A percentile compares a stretch with the other conserved stretches of the same genome.
These are phyloP conservation scores for Tremella yokohamensis DNA, from an alignment of 768 basidiomycete species.

Conservation along the genomic window DNA sequence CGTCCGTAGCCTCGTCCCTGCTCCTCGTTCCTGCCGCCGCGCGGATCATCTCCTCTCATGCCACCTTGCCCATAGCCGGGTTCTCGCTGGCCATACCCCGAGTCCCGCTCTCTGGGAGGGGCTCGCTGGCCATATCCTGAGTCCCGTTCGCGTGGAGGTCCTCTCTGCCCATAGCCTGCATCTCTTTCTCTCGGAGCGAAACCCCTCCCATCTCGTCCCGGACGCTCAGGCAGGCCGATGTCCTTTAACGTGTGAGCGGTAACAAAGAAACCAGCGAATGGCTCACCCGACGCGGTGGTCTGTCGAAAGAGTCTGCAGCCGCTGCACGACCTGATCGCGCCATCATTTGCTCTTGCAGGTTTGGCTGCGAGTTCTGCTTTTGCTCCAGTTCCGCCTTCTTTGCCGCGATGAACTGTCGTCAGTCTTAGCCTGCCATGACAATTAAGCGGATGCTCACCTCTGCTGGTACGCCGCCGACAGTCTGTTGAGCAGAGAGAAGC, in stretches of 20 bases:
- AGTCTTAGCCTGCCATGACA: neutral
- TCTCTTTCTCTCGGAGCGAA: slow-evolving; percentile 14
- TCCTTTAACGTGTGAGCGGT: slow-evolving; percentile 7
- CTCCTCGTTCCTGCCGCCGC: slow-evolving; percentile 6
- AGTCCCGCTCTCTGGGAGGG: slow-evolving; percentile 1
- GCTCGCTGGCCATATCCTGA: slow-evolving; percentile 10
- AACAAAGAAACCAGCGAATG: neutral
- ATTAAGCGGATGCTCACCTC: slow-evolving; percentile 51
- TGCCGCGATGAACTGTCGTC: slow-evolving; percentile 45
- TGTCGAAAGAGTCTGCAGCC: slow-evolving; percentile 30
- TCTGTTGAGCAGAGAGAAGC: slow-evolving; percentile 86
- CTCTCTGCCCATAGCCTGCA: slow-evolving; percentile 23
- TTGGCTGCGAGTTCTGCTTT: slow-evolving; percentile 30
- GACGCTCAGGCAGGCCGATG: slow-evolving; percentile 12
- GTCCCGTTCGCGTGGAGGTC: slow-evolving; percentile 14
- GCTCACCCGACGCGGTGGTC: slow-evolving; percentile 13
- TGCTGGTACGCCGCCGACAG: slow-evolving; percentile 81
- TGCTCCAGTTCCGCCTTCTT: slow-evolving; percentile 48
- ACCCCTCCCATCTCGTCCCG: slow-evolving; percentile 12
- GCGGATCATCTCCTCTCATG: slow-evolving; percentile 1
- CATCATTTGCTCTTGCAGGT: slow-evolving; percentile 22
- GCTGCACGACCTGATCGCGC: slow-evolving; percentile 6
- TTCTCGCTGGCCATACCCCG: slow-evolving; percentile 1
- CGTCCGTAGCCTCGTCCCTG: slow-evolving; percentile 8
- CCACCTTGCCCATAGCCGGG: slow-evolving; percentile 6